A percentile compares a stretch with the other conserved stretches of the same genome.
These are phyloP conservation scores for Avena atlantica DNA, from an alignment of 176 grass and related monocot species.

Conservation along the genomic window DNA sequence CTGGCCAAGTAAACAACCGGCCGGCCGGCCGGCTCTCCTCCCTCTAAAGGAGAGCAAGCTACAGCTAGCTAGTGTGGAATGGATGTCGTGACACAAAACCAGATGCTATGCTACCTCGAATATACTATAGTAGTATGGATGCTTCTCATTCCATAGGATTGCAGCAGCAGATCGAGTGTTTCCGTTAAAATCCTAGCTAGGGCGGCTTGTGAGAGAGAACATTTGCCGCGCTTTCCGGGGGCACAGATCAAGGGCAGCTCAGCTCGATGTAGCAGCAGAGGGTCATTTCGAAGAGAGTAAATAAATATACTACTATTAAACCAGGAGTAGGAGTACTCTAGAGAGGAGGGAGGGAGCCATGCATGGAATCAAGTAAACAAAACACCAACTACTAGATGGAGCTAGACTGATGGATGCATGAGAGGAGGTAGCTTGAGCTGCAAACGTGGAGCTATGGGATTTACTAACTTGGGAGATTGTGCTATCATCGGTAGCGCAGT, in stretches of 20 bases:
- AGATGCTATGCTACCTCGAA: constrained; percentile 25
- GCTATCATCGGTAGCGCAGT: constrained; percentile 22
- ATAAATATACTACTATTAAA: not conserved
- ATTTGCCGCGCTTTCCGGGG: constrained; percentile 52
- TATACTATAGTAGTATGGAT: constrained; percentile 39
- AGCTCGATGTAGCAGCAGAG: constrained; percentile 12
- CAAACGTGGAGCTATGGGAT: constrained; percentile 53
- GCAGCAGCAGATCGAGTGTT: not conserved
- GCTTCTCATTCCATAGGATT: constrained; percentile 54
- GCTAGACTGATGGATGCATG: constrained; percentile 3
- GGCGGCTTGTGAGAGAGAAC: not conserved
- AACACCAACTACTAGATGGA: not conserved
- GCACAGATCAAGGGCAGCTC: constrained; percentile 53
- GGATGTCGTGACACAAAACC: constrained; percentile 54
- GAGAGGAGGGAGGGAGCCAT: not conserved
- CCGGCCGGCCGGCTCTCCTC: not conserved
- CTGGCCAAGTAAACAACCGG: constrained; percentile 49
- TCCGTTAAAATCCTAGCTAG: constrained; percentile 21
- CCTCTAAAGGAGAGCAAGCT: constrained; percentile 54
- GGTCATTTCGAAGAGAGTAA: not conserved
- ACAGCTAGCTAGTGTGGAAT: not conserved
- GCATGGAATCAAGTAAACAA: constrained; percentile 43
- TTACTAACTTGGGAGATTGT: constrained; percentile 47
- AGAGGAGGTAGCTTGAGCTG: constrained; percentile 11
- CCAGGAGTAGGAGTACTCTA: not conserved